A percentile compares a stretch with the other conserved stretches of the same genome.
Conservation (phyloP, 768 basidiomycete genomes). For the Pholiota conissans region DNA sequence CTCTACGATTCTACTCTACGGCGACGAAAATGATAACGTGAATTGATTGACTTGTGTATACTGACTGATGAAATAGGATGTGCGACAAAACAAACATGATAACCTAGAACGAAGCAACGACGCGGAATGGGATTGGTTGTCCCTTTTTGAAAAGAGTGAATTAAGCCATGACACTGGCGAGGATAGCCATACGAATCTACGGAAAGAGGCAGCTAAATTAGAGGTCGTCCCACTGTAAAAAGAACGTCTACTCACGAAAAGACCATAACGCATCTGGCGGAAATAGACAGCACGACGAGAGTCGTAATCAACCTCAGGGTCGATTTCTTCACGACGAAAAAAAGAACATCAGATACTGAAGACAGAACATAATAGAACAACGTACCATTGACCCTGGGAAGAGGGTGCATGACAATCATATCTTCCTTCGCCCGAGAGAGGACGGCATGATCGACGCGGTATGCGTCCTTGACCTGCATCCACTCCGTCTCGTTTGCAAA, state of each 20-base stretch:
- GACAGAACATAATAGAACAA: conserved; percentile 17
- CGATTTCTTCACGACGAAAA: conserved; percentile 72
- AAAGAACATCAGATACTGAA: conserved; percentile 13
- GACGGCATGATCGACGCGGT: conserved; percentile 92
- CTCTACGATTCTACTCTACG: conserved; percentile 1
- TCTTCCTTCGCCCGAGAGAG: conserved; percentile 92
- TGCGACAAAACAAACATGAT: conserved; percentile 1
- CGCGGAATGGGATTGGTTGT: neutral
- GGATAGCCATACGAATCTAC: conserved; percentile 35
- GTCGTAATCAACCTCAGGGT: conserved; percentile 97
- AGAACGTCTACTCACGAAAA: conserved; percentile 71
- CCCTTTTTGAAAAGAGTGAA: neutral
- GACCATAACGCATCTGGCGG: conserved; percentile 97
- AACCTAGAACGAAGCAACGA: neutral
- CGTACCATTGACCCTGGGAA: conserved; percentile 85
- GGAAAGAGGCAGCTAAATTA: neutral
- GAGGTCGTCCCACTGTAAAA: too few species aligned
- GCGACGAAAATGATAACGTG: neutral
- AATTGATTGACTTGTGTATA: conserved; percentile 8
- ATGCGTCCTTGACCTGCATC: conserved; percentile 88
- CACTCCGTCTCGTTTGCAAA: conserved; percentile 83
- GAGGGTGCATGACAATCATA: conserved; percentile 99
- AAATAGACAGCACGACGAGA: conserved; percentile 93
- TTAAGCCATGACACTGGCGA: conserved; percentile 34
- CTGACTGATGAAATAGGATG: neutral